Percentiles rank a stretch among this genome's conserved stretches.
Evolutionary conservation across 495 filamentous ascomycete species (phyloP).

Genomic region (Pyrenula aspistea): DNA sequence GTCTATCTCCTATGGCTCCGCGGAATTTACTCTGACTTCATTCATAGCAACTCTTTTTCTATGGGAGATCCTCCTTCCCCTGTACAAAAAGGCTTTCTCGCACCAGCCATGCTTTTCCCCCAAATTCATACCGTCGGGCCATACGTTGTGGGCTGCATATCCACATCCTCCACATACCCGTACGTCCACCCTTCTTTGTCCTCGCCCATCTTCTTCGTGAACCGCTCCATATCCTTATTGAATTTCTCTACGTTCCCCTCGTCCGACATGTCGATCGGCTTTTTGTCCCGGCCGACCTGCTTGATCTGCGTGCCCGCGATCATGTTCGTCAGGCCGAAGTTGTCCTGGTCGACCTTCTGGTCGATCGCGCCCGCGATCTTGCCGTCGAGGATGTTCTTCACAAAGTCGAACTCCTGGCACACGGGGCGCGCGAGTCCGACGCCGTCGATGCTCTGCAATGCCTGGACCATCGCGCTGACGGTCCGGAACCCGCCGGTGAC

Average conservation of each 20-base stretch:
- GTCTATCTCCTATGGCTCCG: too few species aligned
- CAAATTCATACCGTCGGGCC: not conserved
- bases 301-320: constrained; percentile 37
- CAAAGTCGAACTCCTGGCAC: constrained; percentile 37
- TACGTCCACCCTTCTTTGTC: constrained; percentile 19
- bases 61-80: too few species aligned
- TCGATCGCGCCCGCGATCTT: constrained; percentile 33
- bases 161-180: constrained; percentile 24
- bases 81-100: too few species aligned
- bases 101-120: too few species aligned
- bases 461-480: constrained; percentile 48
- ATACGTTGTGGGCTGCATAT: not conserved
- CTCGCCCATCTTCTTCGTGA: constrained; percentile 19
- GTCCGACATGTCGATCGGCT: constrained; percentile 37
- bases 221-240: constrained; percentile 25
- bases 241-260: constrained; percentile 28
- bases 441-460: constrained; percentile 42
- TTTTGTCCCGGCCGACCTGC: constrained; percentile 38
- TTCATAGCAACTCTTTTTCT: too few species aligned
- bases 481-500: constrained; percentile 53
- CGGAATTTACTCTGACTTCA: too few species aligned
- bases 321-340: constrained; percentile 31
- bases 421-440: constrained; percentile 42
- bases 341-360: constrained; percentile 27
- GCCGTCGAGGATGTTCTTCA: constrained; percentile 33